A percentile compares a stretch with the other conserved stretches of the same genome.
These are phyloP conservation scores for Colletotrichum liriopes DNA, from an alignment of 2,329 filamentous ascomycete genomes.

Conservation along the genomic window DNA sequence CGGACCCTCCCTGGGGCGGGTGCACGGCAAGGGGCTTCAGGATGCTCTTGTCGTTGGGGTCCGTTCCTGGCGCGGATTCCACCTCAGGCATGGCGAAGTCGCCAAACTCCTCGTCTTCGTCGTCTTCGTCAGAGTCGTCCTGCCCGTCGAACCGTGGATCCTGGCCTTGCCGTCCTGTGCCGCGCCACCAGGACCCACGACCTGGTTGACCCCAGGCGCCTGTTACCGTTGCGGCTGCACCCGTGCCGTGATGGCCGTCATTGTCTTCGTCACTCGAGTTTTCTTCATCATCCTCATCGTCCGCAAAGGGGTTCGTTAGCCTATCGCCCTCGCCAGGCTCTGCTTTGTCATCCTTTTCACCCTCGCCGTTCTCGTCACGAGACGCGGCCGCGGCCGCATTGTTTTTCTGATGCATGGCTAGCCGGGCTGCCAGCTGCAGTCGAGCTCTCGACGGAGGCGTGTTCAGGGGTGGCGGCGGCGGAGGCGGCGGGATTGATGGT, in stretches of 20 bases:
- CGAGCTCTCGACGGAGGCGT: constrained; percentile 89
- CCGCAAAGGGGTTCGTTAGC: constrained; percentile 69
- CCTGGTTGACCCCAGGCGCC: constrained; percentile 45
- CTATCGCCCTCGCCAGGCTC: constrained; percentile 44
- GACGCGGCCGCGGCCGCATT: constrained; percentile 62
- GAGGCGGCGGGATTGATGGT: constrained; percentile 72
- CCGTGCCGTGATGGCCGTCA: constrained; percentile 52
- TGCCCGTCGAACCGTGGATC: constrained; percentile 58
- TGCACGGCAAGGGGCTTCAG: constrained; percentile 71
- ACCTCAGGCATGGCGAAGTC: constrained; percentile 78
- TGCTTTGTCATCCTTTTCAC: constrained; percentile 52
- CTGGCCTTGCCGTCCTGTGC: constrained; percentile 52
- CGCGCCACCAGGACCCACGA: constrained; percentile 67
- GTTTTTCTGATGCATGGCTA: constrained; percentile 82
- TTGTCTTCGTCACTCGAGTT: constrained; percentile 69
- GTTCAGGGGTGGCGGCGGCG: constrained; percentile 84
- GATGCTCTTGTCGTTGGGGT: constrained; percentile 60
- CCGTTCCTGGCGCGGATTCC: constrained; percentile 50
- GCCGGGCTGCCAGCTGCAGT: constrained; percentile 88
- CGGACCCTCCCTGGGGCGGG: constrained; percentile 58
- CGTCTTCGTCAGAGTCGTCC: constrained; percentile 66
- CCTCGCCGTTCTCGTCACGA: constrained; percentile 58
- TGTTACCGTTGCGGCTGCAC: constrained; percentile 48
- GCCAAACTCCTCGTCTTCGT: constrained; percentile 76
- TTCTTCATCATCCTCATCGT: constrained; percentile 66